A percentile compares a stretch with the other conserved stretches of the same genome.
phyloP scores from a whole-genome alignment of 495 filamentous ascomycete genomes.

The Xylaria bambusicola region DNA sequence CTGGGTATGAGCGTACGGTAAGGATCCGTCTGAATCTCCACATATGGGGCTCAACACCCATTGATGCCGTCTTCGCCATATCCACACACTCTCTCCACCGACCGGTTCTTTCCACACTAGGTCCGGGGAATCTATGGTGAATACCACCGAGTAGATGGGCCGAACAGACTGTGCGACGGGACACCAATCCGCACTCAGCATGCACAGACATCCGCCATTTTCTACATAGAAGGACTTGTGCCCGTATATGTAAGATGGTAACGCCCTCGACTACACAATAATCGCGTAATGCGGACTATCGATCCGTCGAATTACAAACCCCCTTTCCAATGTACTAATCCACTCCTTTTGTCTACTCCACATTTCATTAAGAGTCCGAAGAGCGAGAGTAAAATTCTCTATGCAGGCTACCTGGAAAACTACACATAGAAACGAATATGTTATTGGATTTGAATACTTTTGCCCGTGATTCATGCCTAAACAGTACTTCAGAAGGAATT shows the following conservation, averaged over 20 bases:
- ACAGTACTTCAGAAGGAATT: background rate
- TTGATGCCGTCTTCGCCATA: background rate
- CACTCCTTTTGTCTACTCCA: conserved; percentile 11
- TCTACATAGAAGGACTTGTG: background rate
- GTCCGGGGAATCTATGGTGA: conserved; percentile 3
- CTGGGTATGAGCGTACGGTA: background rate
- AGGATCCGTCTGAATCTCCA: background rate
- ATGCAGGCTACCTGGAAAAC: background rate
- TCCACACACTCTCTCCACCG: conserved; percentile 2
- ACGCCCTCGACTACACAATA: background rate
- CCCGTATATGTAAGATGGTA: background rate
- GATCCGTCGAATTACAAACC: background rate
- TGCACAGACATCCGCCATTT: background rate
- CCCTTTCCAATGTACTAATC: background rate
- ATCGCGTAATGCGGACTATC: background rate
- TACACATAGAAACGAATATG: background rate
- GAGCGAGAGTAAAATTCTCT: conserved; percentile 2
- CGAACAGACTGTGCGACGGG: background rate
- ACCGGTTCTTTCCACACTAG: background rate
- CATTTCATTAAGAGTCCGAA: conserved; percentile 13
- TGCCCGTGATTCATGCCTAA: background rate
- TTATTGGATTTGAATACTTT: background rate
- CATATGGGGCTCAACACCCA: background rate
- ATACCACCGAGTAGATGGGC: conserved; percentile 4
- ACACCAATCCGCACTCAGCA: background rate